Conservation (phyloP, 345 rosid species). For the Hypericum androsaemum region DNA sequence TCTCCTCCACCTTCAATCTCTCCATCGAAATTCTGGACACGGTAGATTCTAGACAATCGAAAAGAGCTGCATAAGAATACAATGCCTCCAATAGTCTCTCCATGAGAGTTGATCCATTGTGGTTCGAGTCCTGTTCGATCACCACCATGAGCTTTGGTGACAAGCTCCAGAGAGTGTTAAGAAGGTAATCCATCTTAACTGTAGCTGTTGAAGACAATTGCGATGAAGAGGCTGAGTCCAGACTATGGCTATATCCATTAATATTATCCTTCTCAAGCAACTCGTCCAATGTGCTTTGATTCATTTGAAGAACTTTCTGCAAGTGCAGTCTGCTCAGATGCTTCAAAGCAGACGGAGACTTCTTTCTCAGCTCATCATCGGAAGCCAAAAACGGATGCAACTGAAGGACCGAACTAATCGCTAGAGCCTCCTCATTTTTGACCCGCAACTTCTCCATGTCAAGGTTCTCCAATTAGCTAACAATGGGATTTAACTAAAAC, state of each 20-base stretch:
- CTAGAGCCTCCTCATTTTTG: too few species aligned
- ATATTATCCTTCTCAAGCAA: slow-evolving; percentile 49
- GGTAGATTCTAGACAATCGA: slow-evolving; percentile 79
- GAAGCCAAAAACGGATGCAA: too few species aligned
- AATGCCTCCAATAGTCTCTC: slow-evolving; percentile 73
- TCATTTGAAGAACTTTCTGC: slow-evolving; percentile 18
- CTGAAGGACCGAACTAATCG: too few species aligned
- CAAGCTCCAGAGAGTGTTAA: slow-evolving; percentile 45
- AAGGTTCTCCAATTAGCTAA: too few species aligned
- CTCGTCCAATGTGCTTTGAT: slow-evolving; percentile 44
- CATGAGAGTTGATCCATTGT: slow-evolving; percentile 64
- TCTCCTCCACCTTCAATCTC: slow-evolving; percentile 75
- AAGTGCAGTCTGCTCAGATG: too few species aligned
- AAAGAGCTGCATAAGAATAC: slow-evolving; percentile 72
- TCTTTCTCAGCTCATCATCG: too few species aligned
- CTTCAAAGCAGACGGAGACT: too few species aligned
- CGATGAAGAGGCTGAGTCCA: slow-evolving; percentile 64
- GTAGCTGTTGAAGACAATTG: slow-evolving; percentile 30
- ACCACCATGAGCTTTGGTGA: slow-evolving; percentile 77
- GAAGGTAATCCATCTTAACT: slow-evolving; percentile 51
- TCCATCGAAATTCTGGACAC: slow-evolving; percentile 59
- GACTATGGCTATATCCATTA: slow-evolving; percentile 49
- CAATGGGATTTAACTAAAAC: too few species aligned
- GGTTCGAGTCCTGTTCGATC: slow-evolving; percentile 72
- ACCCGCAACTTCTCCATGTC: too few species aligned